A percentile compares a stretch with the other conserved stretches of the same genome.
These are phyloP conservation scores for Terfezia boudieri DNA, from an alignment of 495 filamentous ascomycete genomes.

Conservation along the genomic window DNA sequence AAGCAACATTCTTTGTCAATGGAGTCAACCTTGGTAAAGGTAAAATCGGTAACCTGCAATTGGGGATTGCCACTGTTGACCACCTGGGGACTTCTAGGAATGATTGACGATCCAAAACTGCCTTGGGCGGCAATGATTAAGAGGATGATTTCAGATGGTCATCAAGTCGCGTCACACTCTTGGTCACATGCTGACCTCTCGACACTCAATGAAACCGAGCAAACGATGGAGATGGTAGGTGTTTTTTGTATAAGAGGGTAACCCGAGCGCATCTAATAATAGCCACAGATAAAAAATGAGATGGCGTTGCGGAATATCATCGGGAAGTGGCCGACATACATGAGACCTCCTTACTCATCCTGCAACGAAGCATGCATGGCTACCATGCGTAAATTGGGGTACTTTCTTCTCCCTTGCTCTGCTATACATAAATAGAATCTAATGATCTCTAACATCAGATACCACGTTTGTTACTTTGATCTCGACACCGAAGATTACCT, in stretches of 20 bases:
- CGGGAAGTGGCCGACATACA: conserved; percentile 50
- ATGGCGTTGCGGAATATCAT: conserved; percentile 47
- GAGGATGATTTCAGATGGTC: conserved; percentile 38
- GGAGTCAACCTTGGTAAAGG: conserved; percentile 44
- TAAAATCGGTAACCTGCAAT: conserved; percentile 2
- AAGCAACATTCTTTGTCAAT: conserved; percentile 53
- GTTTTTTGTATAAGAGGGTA: too few relatives aligned
- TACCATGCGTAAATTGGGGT: conserved; percentile 29
- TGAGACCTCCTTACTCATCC: conserved; percentile 36
- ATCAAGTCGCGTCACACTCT: conserved; percentile 54
- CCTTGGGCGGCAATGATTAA: conserved; percentile 29
- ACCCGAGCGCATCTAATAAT: too few relatives aligned
- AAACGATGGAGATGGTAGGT: conserved; percentile 29
- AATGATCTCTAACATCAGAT: conserved; percentile 10
- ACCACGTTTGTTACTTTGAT: conserved; percentile 42
- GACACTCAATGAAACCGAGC: conserved; percentile 26
- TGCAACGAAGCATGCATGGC: conserved; percentile 29
- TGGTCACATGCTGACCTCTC: conserved; percentile 48
- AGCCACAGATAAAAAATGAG: conserved; percentile 32
- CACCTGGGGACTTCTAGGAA: background rate
- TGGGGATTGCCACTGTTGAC: background rate
- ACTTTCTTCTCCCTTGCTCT: too few relatives aligned
- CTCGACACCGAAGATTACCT: conserved; percentile 46
- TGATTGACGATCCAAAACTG: conserved; percentile 26
- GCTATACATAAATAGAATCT: too few relatives aligned